Evolutionary conservation across 2,329 filamentous ascomycete species (phyloP).

Genomic region (Fusarium keratoplasticum): DNA sequence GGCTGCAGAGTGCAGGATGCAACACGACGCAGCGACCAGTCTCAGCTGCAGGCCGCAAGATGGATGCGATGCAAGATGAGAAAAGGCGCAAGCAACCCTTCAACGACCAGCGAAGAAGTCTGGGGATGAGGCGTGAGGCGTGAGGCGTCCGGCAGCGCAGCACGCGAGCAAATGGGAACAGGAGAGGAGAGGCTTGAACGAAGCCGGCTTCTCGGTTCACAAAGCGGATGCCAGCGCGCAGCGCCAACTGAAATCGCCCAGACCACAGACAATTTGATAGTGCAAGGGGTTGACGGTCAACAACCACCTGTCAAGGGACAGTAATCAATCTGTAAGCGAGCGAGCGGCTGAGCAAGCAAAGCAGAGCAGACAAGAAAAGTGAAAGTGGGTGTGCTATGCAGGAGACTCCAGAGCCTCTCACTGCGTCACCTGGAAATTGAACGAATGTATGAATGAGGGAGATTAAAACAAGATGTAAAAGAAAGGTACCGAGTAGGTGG

Average conservation of each 20-base stretch:
- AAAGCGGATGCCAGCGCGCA: neutral
- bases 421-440: conserved; percentile 19
- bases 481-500: neutral
- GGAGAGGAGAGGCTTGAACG: neutral
- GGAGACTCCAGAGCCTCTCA: conserved; percentile 35
- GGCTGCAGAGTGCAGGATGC: conserved; percentile 30
- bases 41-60: conserved; percentile 30
- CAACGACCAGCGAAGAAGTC: conserved; percentile 14
- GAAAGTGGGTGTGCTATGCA: conserved; percentile 17
- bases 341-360: conserved; percentile 20
- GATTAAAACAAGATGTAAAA: neutral
- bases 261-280: neutral
- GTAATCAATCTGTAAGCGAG: conserved; percentile 32
- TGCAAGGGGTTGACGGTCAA: neutral
- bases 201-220: neutral
- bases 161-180: conserved; percentile 31
- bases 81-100: conserved; percentile 20
- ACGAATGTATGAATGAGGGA: conserved; percentile 17
- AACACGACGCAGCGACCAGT: conserved; percentile 20
- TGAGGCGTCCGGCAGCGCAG: conserved; percentile 14
- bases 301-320: conserved; percentile 2
- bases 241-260: conserved; percentile 9
- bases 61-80: conserved; percentile 36
- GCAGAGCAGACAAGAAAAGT: conserved; percentile 15
- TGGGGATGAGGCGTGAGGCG: neutral